phyloP scores from a whole-genome alignment of 164 flowering plant genomes.

The Malania oleifera region DNA sequence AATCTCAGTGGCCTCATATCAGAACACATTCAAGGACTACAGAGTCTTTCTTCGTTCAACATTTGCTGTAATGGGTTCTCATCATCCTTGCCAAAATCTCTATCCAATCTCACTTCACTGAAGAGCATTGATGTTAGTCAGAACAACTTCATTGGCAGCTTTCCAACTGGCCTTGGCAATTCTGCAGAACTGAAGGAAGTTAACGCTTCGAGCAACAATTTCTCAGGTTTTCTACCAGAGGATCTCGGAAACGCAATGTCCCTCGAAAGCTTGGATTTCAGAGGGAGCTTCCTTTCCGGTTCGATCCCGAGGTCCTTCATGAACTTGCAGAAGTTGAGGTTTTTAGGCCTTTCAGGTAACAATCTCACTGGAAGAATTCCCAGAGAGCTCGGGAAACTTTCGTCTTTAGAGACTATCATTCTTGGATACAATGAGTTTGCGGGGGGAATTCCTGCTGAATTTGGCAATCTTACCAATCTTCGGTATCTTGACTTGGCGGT shows the following conservation, averaged over 20 bases:
- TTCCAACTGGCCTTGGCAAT: constrained; percentile 30
- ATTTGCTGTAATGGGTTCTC: constrained; percentile 23
- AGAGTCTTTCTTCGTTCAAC: constrained; percentile 18
- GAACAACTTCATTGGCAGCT: constrained; percentile 31
- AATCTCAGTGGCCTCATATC: constrained; percentile 33
- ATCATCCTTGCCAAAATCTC: constrained; percentile 19
- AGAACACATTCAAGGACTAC: constrained; percentile 22
- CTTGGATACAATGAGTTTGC: constrained; percentile 38
- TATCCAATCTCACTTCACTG: constrained; percentile 27
- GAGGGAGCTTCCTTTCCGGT: constrained; percentile 36
- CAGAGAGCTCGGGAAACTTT: constrained; percentile 27
- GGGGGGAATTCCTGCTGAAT: constrained; percentile 39
- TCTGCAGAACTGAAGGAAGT: constrained; percentile 20
- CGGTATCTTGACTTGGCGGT: constrained; percentile 48
- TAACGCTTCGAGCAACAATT: constrained; percentile 41
- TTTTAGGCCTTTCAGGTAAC: constrained; percentile 38
- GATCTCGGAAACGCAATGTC: constrained; percentile 30
- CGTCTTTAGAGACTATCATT: constrained; percentile 25
- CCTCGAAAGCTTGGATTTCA: constrained; percentile 32
- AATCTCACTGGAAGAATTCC: constrained; percentile 34
- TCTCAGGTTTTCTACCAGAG: constrained; percentile 33
- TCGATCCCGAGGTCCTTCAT: constrained; percentile 28
- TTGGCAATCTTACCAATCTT: constrained; percentile 49
- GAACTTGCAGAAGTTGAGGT: constrained; percentile 33
- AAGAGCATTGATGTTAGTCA: constrained; percentile 27